Base-by-base conservation (phyloP, 177 flowering plant species). In the Tripterygium wilfordii region DNA sequence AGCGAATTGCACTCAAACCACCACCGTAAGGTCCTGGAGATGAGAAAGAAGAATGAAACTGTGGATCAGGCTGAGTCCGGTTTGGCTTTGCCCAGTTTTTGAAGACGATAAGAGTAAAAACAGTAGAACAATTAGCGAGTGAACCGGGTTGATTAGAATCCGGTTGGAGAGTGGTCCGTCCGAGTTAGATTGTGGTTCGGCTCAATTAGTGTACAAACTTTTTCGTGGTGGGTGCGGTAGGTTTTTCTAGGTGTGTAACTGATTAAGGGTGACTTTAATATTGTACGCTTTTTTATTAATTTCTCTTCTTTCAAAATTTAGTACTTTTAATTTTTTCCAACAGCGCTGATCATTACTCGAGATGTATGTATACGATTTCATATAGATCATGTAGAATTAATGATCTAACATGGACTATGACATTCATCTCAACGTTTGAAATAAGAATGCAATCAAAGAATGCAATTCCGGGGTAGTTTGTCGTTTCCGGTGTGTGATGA, bases 11-110 rank as follows among this genome's bases (percentile, higher is more conserved):
- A 82, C 56, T 82, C 89, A 1, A 82, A 82, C 62, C 70, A 65
- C 46, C 89, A 82, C 80, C 65, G 89, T 42, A 82, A 77, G 56
- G 90, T 79, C 22, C 39, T 79, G 44, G 90, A 80, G 57, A 77
- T 78, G 86, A 57, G 90, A 47, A 60, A 61, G 54, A 66, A 71
- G 67, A 83, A 78, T 53, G 85, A 79, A 43, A 2, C 19, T 3
- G n/a, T 42, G 18, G 48, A 26, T 27, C 27, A 28, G 40, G 26
- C 63, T 3, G 74, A 53, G 5, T 18, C 75, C 59, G 75, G 73
- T 35, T 26, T 66, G 36, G 43, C 44, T 19, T 73, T 72, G 10
- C 66, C 60, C 25, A 68, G 77, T 64, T 80, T 77, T 74, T 64
- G 80, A 70, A 44, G 35, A 1, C n/a, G 35, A 36, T 15, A 33